A percentile compares a stretch with the other conserved stretches of the same genome.
Evolutionary conservation across 768 basidiomycete genomes (phyloP).

Genomic region (Gelatoporia subvermispora): DNA sequence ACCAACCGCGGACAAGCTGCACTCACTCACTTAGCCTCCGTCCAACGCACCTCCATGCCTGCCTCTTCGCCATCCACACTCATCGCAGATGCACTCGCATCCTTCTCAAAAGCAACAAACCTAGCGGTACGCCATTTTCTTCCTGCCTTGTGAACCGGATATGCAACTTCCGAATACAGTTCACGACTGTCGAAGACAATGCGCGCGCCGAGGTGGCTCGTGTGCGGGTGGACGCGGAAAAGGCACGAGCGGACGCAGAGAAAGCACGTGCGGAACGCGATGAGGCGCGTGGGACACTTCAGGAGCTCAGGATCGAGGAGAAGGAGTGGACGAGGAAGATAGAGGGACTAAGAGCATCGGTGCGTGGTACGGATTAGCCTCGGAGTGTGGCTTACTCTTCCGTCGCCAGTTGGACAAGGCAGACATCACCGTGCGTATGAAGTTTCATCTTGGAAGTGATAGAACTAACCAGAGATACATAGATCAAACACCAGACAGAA

Average conservation of each 20-base stretch:
- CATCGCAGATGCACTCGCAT: constrained; percentile 37
- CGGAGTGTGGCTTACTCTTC: constrained; percentile 8
- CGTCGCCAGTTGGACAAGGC: constrained; percentile 47
- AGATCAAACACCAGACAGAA: constrained; percentile 59
- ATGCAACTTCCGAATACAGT: constrained; percentile 29
- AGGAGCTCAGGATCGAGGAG: constrained; percentile 39
- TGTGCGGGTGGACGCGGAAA: constrained; percentile 39
- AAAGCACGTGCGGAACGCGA: constrained; percentile 39
- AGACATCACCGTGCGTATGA: constrained; percentile 46
- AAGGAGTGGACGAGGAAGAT: constrained; percentile 45
- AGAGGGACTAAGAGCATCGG: constrained; percentile 39
- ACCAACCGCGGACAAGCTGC: too few species aligned
- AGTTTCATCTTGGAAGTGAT: too few species aligned
- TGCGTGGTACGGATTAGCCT: constrained; percentile 30
- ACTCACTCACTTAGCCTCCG: too few species aligned
- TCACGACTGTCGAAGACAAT: constrained; percentile 52
- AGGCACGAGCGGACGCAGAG: constrained; percentile 40
- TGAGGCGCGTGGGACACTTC: constrained; percentile 41
- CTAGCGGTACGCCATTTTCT: constrained; percentile 30
- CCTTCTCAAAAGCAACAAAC: constrained; percentile 36
- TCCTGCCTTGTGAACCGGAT: constrained; percentile 2
- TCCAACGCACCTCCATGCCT: constrained; percentile 12
- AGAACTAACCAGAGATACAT: background rate
- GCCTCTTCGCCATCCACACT: constrained; percentile 28
- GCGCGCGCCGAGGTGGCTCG: constrained; percentile 49